These are phyloP conservation scores for Plasmodium chabaudi DNA, from an alignment of 169 alveolate species.

Conservation along the genomic window DNA sequence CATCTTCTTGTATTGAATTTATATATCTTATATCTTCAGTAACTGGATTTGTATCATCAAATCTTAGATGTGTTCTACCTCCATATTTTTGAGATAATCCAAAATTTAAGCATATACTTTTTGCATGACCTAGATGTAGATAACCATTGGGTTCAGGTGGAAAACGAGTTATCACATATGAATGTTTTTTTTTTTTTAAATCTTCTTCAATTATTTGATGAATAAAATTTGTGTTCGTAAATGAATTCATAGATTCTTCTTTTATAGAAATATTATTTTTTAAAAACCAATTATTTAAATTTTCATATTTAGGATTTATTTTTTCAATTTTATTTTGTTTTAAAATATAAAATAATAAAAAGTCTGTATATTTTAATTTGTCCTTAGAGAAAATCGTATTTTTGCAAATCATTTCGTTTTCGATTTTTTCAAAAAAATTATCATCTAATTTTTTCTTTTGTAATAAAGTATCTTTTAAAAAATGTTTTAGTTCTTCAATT, in stretches of 20 bases:
- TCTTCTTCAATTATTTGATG: slow-evolving; percentile 88
- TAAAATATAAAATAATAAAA: slow-evolving; percentile 37
- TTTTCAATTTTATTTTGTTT: slow-evolving; percentile 21
- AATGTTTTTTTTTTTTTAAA: slow-evolving; percentile 83
- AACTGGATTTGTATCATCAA: slow-evolving; percentile 99
- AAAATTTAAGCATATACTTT: slow-evolving; percentile 97
- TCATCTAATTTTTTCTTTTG: slow-evolving; percentile 17
- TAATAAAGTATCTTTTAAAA: slow-evolving; percentile 20
- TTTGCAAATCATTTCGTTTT: slow-evolving; percentile 24
- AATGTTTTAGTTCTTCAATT: slow-evolving; percentile 33
- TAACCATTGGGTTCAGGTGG: slow-evolving; percentile 99
- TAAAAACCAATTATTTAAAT: slow-evolving; percentile 27
- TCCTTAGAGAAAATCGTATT: neutral
- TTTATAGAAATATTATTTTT: slow-evolving; percentile 9
- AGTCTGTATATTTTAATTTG: slow-evolving; percentile 11
- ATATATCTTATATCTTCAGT: slow-evolving; percentile 97
- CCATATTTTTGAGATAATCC: slow-evolving; percentile 94
- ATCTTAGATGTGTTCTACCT: slow-evolving; percentile 96
- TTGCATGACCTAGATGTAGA: slow-evolving; percentile 99
- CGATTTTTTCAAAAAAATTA: slow-evolving; percentile 28
- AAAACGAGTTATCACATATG: slow-evolving; percentile 94
- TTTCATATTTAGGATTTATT: neutral
- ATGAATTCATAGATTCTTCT: slow-evolving; percentile 22
- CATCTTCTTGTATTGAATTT: slow-evolving; percentile 93
- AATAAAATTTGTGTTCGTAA: slow-evolving; percentile 81